Base-by-base conservation (phyloP, 2,329 filamentous ascomycete genomes). In the Mycosphaerella sp. region DNA sequence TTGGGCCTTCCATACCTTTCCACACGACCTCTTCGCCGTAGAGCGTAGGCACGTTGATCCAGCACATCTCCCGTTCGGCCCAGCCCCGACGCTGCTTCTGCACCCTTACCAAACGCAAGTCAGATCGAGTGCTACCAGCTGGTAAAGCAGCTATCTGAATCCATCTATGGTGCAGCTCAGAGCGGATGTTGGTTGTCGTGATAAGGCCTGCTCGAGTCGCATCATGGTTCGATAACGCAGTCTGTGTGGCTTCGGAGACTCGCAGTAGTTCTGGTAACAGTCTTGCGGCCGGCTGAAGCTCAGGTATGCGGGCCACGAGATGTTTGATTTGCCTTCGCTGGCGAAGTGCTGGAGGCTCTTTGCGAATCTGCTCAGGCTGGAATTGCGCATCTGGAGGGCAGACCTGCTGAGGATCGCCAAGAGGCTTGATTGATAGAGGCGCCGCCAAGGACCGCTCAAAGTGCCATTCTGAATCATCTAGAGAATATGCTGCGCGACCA, bases 121-220 rank as follows among this genome's bases (percentile, higher is more conserved):
- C 69, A 59, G 84, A 79, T 1, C 81, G 80, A 11, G 75, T 77
- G 46, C 77, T 74, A n/a, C 85, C 85, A 2, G 77, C 57, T 3
- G 63, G 59, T 38, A 68, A 64, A 2, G 65, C 69, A 9, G 68
- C 65, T 2, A 74, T 56, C 4, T 66, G 65, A 12, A 70, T 66
- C 4, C 71, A 59, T 10, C 62, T 62, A 42, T 65, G 57, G 39
- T 56, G 62, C 2, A 62, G 53, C 21, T 67, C 60, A 8, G 77
- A 57, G 73, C 80, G 56, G 77, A 73, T 60, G 72, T 80, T 77
- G 1, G 84, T 84, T 29, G 81, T 72, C 2, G 78, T 77, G 21
- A 88, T 72, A 4, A 85, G 67, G 10, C 64, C 62, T 14, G 74
- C 72, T 26, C 68, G 51, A 2, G 66, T 57, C 11, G 74, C 70